Evolutionary conservation across 148 eudicot species (phyloP), one percentile per base, ranked within the genome.

Genomic region (Camellia granthamiana): DNA sequence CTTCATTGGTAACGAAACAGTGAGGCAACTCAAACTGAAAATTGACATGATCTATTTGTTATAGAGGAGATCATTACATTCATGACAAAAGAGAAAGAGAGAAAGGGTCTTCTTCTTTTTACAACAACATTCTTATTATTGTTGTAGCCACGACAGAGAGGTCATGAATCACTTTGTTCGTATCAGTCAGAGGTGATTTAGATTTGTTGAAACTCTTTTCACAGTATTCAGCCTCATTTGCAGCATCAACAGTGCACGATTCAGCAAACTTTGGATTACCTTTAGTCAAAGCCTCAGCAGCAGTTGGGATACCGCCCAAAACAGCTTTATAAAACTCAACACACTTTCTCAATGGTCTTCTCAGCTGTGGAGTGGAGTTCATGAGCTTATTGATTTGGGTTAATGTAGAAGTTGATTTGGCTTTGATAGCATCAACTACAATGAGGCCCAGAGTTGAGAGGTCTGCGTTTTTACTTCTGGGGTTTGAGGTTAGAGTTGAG

Each of bases 241-340:
- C 41, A 7, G 58, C 54, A 49, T 71, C 74, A 7, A n/a, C 21
- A 30, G 49, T 47, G 5, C 38, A 41, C 52, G 19, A 3, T 19
- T 71, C 74, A n/a, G 58, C 74, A 71, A 71, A 71, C 38, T 71
- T 71, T 30, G 74, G 74, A 49, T 18, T 21, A 18, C 74, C 74
- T 18, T 19, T 47, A 1, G 68, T 64, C 58, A 71, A 49, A 19
- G 74, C 74, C 56, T 71, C 38, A 46, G n/a, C 2, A 9, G 74
- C 74, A 7, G 41, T 4, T 7, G 74, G 74, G 12, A 71, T 49
- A 47, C 49, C 74, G n/a, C 30, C 30, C 30, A 30, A 30, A 30
- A 30, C 30, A 30, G 30, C 30, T 30, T 30, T 8, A 2, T 7
- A 55, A 30, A 7, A 8, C 3, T 55, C 59, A 2, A 8, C 59